These are phyloP conservation scores for Pterocarpus santalinus DNA, from an alignment of 306 rosid species.

Conservation along the genomic window DNA sequence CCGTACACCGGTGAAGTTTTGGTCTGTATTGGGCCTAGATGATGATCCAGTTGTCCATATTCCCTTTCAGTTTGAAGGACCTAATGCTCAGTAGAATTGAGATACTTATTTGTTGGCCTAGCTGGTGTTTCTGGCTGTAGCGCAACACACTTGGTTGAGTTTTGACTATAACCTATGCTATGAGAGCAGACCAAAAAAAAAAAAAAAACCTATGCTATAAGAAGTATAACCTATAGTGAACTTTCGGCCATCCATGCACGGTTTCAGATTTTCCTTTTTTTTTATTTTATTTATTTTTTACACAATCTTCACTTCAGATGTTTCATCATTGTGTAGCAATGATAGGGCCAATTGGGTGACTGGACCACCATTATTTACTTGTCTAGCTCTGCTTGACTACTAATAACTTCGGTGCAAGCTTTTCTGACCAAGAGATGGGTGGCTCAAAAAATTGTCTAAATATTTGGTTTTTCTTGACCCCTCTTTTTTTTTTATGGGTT, in stretches of 20 bases:
- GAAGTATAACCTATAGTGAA: background rate
- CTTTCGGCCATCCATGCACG: background rate
- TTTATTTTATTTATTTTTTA: background rate
- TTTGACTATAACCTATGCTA: background rate
- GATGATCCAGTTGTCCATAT: background rate
- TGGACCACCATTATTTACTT: background rate
- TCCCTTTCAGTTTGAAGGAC: background rate
- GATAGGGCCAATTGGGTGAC: background rate
- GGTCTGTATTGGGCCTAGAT: background rate
- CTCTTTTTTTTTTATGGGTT: background rate
- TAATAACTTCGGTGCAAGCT: background rate
- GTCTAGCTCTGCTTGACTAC: background rate
- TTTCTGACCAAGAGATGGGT: background rate
- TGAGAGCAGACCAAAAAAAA: too few species aligned
- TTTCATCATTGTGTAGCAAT: slow-evolving; percentile 13
- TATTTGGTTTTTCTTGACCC: background rate
- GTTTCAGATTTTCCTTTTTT: background rate
- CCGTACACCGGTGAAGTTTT: background rate
- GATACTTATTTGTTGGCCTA: background rate
- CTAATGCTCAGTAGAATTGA: background rate
- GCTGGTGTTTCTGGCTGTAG: too few species aligned
- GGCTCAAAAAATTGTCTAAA: background rate
- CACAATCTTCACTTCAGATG: background rate
- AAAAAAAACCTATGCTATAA: background rate
- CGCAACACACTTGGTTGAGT: too few species aligned